Evolutionary conservation across 2,329 filamentous ascomycete genomes (phyloP).

Genomic region (Aspergillus aculeatus): DNA sequence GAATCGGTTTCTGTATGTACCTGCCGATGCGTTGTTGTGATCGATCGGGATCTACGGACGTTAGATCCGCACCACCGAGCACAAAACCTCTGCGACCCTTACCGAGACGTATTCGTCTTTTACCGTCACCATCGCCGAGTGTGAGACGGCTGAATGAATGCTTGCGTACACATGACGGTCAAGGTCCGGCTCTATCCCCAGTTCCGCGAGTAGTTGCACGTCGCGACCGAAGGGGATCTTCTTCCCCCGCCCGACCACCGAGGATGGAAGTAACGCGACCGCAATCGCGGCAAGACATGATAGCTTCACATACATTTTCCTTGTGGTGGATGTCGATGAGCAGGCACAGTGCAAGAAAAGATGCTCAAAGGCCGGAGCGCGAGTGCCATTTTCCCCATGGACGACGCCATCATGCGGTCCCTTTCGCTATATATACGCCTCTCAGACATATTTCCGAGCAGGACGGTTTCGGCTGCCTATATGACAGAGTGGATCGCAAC

Average conservation of each 20-base stretch:
- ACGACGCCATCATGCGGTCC: not conserved
- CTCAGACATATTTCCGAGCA: not conserved
- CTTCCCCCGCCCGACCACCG: not conserved
- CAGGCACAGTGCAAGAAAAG: not conserved
- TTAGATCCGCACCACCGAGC: not conserved
- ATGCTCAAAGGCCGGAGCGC: not conserved
- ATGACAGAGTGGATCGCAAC: not conserved
- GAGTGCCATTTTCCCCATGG: not conserved
- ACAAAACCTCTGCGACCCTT: not conserved
- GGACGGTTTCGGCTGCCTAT: conserved; percentile 7
- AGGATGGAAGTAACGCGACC: not conserved
- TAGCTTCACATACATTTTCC: not conserved
- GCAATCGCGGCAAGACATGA: not conserved
- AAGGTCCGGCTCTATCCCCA: not conserved
- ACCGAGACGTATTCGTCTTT: not conserved
- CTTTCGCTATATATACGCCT: not conserved
- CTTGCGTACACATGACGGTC: not conserved
- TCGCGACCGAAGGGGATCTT: conserved; percentile 1
- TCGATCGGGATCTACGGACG: conserved; percentile 33
- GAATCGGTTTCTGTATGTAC: conserved; percentile 56
- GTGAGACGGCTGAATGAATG: not conserved
- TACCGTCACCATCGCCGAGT: conserved; percentile 1
- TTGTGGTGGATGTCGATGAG: not conserved
- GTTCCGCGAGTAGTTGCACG: not conserved
- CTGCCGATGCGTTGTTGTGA: conserved; percentile 36